Evolutionary conservation across 163 green algal species (phyloP), one percentile per base, ranked within the genome.

Genomic region (Picocystis sp.): DNA sequence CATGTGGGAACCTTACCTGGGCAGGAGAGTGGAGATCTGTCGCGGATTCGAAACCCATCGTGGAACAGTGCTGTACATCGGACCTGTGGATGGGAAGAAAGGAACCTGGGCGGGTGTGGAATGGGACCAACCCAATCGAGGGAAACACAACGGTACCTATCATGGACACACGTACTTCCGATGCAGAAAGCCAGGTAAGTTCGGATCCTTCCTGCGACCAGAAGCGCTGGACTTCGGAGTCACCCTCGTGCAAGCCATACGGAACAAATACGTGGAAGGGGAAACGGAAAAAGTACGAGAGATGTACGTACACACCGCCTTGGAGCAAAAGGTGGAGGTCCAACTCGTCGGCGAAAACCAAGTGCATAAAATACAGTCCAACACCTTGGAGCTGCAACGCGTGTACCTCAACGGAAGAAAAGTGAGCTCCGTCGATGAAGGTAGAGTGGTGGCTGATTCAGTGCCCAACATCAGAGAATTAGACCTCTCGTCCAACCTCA

Each of bases 71-170:
- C 67, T 74, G 1, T 96, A 89, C 22, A 51, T 93, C 1, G 89
- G 89, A 0, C 12, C 61, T 0, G 70, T 97, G 0, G 56, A 64
- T 0, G 74, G 71, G 0, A 72, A 89, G 46, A 29, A 69, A 12
- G 87, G 80, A 11, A 43, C 38, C 0, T 98, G 89, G 89, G 65
- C 84, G 0, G 89, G 89, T 14, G 56, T 98, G 19, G 89, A 98
- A 53, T 98, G 83, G 76, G 89, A 98, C 60, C 80, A 96, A 45
- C 47, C 54, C 5, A 58, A 17, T n/a, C 43, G 68, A 41, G 68
- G 89, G 21, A 94, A 92, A 65, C 84, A 98, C 56, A 73, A 93
- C 64, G 89, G 89, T 11, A 57, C 41, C 14, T 61, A 71, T 13
- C 67, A 56, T 3, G 83, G 83, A 2, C 52, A 61, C 1, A 52